phyloP scores from a whole-genome alignment of 192 early-diverging fungal species.

The Lobosporangium transversale region DNA sequence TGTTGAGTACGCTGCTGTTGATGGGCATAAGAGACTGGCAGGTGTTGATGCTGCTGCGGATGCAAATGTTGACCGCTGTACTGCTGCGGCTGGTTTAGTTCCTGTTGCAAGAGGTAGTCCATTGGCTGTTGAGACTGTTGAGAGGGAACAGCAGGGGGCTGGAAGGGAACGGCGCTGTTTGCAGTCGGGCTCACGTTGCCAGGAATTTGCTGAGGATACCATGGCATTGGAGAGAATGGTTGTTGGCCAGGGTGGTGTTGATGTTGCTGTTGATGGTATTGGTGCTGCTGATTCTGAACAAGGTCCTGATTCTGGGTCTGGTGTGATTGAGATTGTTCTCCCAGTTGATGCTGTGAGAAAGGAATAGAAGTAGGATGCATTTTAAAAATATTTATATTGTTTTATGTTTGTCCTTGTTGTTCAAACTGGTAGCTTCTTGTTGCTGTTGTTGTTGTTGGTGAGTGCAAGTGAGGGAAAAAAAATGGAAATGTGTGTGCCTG shows the following conservation, averaged over 20 bases:
- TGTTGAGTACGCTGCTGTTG: too few relatives aligned
- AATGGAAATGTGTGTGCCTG: too few relatives aligned
- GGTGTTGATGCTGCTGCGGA: neutral
- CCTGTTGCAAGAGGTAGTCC: neutral
- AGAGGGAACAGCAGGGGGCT: neutral
- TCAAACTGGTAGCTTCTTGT: too few relatives aligned
- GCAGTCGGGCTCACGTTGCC: neutral
- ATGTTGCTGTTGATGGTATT: constrained; percentile 7
- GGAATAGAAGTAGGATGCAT: too few relatives aligned
- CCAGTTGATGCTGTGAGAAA: constrained; percentile 8
- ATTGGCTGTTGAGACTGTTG: neutral
- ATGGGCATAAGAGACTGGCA: too few relatives aligned
- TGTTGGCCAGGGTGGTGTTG: neutral
- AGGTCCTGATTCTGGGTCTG: too few relatives aligned
- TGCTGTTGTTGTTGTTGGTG: too few relatives aligned
- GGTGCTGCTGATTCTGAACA: constrained; percentile 5
- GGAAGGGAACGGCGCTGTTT: neutral
- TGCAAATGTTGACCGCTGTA: neutral
- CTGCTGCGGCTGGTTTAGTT: neutral
- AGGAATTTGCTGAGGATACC: neutral
- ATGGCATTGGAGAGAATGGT: neutral
- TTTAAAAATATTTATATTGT: too few relatives aligned
- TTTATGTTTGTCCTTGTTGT: too few relatives aligned
- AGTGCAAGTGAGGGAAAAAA: too few relatives aligned
- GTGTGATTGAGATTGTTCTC: neutral